A percentile compares a stretch with the other conserved stretches of the same genome.
These are phyloP conservation scores for Fusarium coffeatum DNA, from an alignment of 2,329 filamentous ascomycete genomes.

Conservation along the genomic window DNA sequence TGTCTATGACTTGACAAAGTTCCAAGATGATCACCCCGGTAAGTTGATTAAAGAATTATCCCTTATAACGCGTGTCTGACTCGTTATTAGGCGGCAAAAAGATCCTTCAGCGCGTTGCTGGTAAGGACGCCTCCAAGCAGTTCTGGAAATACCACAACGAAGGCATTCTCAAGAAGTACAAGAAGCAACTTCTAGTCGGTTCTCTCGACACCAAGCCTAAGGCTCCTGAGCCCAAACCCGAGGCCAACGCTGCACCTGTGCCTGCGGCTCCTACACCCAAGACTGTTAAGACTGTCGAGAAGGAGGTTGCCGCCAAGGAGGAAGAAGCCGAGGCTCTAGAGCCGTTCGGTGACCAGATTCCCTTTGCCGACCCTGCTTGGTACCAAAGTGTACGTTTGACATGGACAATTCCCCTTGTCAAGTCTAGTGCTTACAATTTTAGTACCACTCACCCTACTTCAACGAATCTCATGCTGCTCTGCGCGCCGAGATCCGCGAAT, in stretches of 20 bases:
- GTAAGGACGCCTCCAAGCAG: constrained; percentile 74
- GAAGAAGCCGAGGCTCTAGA: constrained; percentile 81
- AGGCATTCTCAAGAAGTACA: constrained; percentile 87
- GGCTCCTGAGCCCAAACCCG: constrained; percentile 85
- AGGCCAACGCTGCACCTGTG: constrained; percentile 60
- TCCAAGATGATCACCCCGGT: constrained; percentile 87
- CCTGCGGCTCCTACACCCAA: constrained; percentile 51
- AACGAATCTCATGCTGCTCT: constrained; percentile 94
- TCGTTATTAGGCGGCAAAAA: constrained; percentile 67
- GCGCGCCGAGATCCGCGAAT: constrained; percentile 89
- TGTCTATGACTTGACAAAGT: constrained; percentile 93
- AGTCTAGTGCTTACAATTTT: constrained; percentile 18
- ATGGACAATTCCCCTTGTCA: not conserved
- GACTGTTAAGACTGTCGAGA: constrained; percentile 52
- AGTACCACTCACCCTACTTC: constrained; percentile 97
- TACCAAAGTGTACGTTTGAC: constrained; percentile 83
- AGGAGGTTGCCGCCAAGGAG: constrained; percentile 58
- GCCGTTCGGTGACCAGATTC: constrained; percentile 85
- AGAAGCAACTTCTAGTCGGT: constrained; percentile 79
- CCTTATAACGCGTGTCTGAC: constrained; percentile 22
- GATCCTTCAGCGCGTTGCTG: constrained; percentile 71
- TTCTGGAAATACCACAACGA: constrained; percentile 87
- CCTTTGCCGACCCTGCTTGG: constrained; percentile 93
- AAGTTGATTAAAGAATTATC: constrained; percentile 47
- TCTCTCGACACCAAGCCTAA: constrained; percentile 90